phyloP scores from a whole-genome alignment of 257 asterid genomes.

The Striga asiatica region DNA sequence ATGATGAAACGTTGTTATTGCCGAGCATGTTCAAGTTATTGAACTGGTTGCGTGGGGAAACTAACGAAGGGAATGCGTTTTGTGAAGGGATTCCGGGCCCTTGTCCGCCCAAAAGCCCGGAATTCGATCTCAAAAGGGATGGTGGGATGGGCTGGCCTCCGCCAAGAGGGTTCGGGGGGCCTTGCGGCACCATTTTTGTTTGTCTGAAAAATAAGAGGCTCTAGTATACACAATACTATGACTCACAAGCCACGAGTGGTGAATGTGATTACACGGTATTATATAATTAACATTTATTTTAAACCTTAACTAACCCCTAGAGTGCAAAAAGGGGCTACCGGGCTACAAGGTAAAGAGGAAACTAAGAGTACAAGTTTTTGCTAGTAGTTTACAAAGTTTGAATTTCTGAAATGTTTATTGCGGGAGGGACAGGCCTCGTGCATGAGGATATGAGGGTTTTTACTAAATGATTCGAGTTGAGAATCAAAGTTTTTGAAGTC shows the following conservation, averaged over 20 bases:
- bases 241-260: no score
- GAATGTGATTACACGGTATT: no score
- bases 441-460: neutral
- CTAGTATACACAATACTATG: neutral
- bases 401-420: neutral
- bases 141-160: conserved; percentile 50
- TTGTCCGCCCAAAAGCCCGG: conserved; percentile 60
- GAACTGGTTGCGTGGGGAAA: conserved; percentile 53
- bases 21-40: conserved; percentile 64
- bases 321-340: neutral
- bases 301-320: neutral
- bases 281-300: neutral
- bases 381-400: neutral
- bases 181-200: conserved; percentile 61
- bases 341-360: neutral
- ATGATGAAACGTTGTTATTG: conserved; percentile 50
- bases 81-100: conserved; percentile 59
- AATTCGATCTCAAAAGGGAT: conserved; percentile 52
- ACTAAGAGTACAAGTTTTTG: neutral
- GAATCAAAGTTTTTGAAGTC: neutral
- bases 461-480: neutral
- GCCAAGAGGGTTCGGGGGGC: conserved; percentile 57
- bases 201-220: neutral
- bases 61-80: conserved; percentile 46
- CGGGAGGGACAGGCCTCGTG: no score